Base-by-base conservation (phyloP, 495 filamentous ascomycete genomes). In the Daldinia grandis region DNA sequence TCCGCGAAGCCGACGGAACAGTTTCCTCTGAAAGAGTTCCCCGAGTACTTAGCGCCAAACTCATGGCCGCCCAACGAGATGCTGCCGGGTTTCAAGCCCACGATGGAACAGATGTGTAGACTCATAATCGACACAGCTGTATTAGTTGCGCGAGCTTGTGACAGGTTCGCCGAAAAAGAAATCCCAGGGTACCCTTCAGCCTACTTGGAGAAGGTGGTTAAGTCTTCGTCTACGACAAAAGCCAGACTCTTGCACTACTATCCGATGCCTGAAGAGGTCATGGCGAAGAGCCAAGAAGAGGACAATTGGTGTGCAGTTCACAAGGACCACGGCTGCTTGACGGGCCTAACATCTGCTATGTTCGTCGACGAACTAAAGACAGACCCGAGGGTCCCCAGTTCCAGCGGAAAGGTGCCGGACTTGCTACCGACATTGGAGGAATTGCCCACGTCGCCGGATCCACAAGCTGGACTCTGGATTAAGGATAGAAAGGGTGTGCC, bases 271-370 rank as follows among this genome's bases (percentile, higher is more conserved):
- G 68, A 78, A 1, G 67, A 66, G 19, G 59, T 35, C 8, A 65
- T 73, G 15, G 68, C 66, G 8, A 69, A 71, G 27, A 68, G 67
- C 3, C 73, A 77, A n/a, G 86, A 87, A 37, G 89, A 91, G 62
- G 95, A 98, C 77, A 92, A 94, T 77, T 99, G 95, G 95, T 99
- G 95, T 78, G 92, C 94, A 3, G 97, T 93, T 2, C 96, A 99
- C 77, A 81, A 95, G 54, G 95, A 97, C 77, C 93, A 97, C 69
- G 93, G 95, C 55, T 98, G 95, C 77, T 83, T 99, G 25, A 97
- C 94, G 0, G 95, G 95, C 17, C 84, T 99, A 31, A 99, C 96
- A 0, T 93, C 91, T 5, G 93, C 95, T 42, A 95, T 98, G 92
- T 99, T 97, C 77, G 84, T 98, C 69, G 93, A 98, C 76, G 95